phyloP scores from a whole-genome alignment of 2,329 filamentous ascomycete genomes.

The Nemania sp. region DNA sequence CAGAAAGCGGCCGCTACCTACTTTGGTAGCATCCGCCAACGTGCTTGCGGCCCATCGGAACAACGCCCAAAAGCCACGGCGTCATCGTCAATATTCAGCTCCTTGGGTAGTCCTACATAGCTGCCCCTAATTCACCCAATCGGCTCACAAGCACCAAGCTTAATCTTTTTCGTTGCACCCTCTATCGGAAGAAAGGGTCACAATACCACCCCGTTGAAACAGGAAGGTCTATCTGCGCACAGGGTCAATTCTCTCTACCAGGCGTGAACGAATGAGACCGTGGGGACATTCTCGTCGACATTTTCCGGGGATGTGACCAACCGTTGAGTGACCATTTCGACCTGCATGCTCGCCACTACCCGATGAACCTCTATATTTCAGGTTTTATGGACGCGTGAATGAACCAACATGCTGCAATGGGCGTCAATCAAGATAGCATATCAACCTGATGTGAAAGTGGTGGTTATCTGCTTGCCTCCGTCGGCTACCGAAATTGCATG shows the following conservation, averaged over 20 bases:
- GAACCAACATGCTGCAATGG: not conserved
- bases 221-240: constrained; percentile 2
- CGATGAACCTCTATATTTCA: not conserved
- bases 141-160: constrained; percentile 14
- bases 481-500: constrained; percentile 12
- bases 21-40: constrained; percentile 5
- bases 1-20: not conserved
- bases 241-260: not conserved
- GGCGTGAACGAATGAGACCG: not conserved
- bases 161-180: constrained; percentile 17
- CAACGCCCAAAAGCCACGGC: constrained; percentile 31
- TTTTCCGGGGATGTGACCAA: constrained; percentile 10
- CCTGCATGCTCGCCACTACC: constrained; percentile 15
- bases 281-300: not conserved
- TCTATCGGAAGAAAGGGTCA: constrained; percentile 21
- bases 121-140: constrained; percentile 16
- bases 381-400: not conserved
- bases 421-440: not conserved
- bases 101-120: constrained; percentile 24
- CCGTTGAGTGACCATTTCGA: not conserved
- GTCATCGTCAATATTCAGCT: constrained; percentile 21
- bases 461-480: not conserved
- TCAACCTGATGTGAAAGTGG: not conserved
- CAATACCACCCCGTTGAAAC: constrained; percentile 17
- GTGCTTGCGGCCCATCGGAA: constrained; percentile 25